phyloP scores from a whole-genome alignment of 2,329 filamentous ascomycete species.

The Sordariomycetes sp. region DNA sequence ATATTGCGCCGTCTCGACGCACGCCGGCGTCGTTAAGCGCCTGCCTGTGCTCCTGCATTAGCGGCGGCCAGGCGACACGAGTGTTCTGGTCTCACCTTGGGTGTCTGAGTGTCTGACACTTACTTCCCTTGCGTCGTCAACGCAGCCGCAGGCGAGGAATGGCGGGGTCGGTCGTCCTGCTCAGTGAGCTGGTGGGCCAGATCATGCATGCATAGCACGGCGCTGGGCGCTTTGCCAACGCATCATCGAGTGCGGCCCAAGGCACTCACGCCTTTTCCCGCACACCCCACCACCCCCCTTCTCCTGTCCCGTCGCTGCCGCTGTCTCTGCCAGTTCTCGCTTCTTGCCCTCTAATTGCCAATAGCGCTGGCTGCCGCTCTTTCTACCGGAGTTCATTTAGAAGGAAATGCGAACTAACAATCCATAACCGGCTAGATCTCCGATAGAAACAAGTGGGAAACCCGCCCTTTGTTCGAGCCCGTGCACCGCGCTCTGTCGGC shows the following conservation, averaged over 20 bases:
- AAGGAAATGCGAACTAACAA: background rate
- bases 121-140: background rate
- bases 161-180: background rate
- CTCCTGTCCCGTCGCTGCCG: background rate
- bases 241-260: constrained; percentile 4
- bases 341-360: background rate
- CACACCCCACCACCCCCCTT: background rate
- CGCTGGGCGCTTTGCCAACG: constrained; percentile 1
- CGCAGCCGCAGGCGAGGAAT: background rate
- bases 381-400: background rate
- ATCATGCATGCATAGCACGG: constrained; percentile 3
- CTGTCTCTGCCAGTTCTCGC: background rate
- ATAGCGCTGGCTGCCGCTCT: background rate
- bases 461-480: background rate
- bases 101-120: background rate
- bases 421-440: background rate
- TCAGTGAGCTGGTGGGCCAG: constrained; percentile 4
- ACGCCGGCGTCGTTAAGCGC: background rate
- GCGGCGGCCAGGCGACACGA: background rate
- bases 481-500: background rate
- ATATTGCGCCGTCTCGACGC: background rate
- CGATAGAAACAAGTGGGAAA: background rate
- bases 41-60: background rate
- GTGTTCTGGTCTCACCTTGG: background rate
- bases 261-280: background rate